Evolutionary conservation across 352 stramenopile genomes (phyloP), one percentile per base, ranked within the genome.

Genomic region (Globisporangium heterothallicum): DNA sequence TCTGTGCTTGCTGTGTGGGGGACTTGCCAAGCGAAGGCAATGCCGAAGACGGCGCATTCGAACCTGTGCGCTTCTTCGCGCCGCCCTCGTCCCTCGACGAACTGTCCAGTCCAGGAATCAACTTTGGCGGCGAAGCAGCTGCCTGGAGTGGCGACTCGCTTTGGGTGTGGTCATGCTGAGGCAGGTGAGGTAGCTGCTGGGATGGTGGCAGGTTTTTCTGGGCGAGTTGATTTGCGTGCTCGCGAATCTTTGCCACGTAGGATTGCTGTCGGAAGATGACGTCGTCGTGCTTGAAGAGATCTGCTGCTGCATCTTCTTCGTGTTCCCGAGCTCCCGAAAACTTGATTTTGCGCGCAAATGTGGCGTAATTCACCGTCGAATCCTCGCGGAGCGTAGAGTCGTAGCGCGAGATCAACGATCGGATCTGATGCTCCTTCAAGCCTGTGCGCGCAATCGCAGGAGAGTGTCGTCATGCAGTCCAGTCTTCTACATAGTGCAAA

Each of bases 221-320:
- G 53, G 9, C 53, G 10, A 76, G 42, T 21, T 64, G 56, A 30
- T 63, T 61, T 7, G 69, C 66, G 35, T 82, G 68, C 19, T 66
- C 36, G 29, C 64, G 66, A 29, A 82, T 70, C 29, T 66, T 70
- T 27, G 70, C 66, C 9, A 80, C 32, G 41, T 81, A 86, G 19
- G 52, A 70, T n/a, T 83, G 63, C 19, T 81, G 72, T 18, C 72
- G 63, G 12, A 68, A 68, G 26, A 81, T 58, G 16, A 66, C 57
- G 24, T 78, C 68, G 34, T 83, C 59, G 12, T n/a, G 13, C 2
- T 49, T 58, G 53, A 43, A 53, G 25, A 8, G 40, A 19, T 30
- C 59, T 46, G 14, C 59, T 46, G 14, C 30, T 16, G 30, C 30
- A 36, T 3, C 3, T 36, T 8, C 6, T 51, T 47, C 9, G 21